A percentile compares a stretch with the other conserved stretches of the same genome.
These are phyloP conservation scores for Articulospora tetracladia DNA, from an alignment of 495 filamentous ascomycete genomes.

Conservation along the genomic window DNA sequence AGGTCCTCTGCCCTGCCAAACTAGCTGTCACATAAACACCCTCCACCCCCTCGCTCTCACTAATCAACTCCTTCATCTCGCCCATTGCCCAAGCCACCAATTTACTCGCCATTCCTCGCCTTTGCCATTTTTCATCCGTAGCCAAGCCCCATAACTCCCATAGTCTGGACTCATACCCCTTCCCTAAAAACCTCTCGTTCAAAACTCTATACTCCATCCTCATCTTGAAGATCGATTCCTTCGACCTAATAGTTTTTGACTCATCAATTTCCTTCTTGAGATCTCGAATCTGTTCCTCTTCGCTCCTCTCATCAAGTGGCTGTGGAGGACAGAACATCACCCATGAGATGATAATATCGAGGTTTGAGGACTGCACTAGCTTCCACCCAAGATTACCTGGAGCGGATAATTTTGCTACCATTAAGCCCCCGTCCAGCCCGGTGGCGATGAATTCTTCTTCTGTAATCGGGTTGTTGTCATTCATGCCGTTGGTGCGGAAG, in stretches of 20 bases:
- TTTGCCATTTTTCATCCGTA: constrained; percentile 12
- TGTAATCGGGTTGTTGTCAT: neutral
- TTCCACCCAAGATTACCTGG: neutral
- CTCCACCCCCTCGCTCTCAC: neutral
- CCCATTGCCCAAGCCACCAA: constrained; percentile 3
- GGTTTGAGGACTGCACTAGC: neutral
- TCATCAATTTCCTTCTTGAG: constrained; percentile 1
- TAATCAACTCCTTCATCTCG: neutral
- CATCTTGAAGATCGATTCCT: constrained; percentile 5
- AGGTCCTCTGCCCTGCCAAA: constrained; percentile 5
- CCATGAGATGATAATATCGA: neutral
- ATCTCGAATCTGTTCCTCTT: neutral
- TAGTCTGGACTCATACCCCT: constrained; percentile 1
- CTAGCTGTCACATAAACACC: constrained; percentile 8
- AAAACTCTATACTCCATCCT: constrained; percentile 4
- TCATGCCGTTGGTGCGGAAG: too few relatives aligned
- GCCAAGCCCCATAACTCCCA: constrained; percentile 9
- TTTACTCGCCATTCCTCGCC: constrained; percentile 6
- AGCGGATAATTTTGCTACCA: neutral
- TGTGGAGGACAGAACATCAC: neutral
- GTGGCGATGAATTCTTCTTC: constrained; percentile 1
- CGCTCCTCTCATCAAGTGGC: neutral
- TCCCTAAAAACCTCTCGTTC: constrained; percentile 6
- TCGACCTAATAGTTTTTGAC: neutral
- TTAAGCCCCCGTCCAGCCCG: neutral